phyloP scores from a whole-genome alignment of 192 early-diverging fungal genomes.

The Diversispora epigaea region DNA sequence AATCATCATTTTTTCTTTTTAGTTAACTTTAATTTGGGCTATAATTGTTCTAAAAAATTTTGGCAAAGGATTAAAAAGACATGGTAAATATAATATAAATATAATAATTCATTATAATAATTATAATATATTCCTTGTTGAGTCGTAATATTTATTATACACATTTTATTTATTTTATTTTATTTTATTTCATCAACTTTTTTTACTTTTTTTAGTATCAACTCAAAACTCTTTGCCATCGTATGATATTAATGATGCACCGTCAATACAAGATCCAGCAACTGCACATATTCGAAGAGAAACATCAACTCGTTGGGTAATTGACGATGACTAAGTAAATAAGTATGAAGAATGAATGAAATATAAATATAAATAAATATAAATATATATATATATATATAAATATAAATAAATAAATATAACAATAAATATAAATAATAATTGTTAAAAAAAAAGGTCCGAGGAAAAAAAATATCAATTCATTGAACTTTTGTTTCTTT shows the following conservation, averaged over 20 bases:
- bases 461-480: too few species aligned
- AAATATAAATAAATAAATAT: too few species aligned
- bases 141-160: not conserved
- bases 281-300: not conserved
- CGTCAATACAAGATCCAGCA: not conserved
- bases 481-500: too few species aligned
- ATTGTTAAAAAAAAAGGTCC: too few species aligned
- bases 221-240: not conserved
- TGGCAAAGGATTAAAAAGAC: constrained; percentile 8
- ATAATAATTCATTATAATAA: not conserved
- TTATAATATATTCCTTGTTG: not conserved
- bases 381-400: too few species aligned
- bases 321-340: not conserved
- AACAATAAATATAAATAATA: too few species aligned
- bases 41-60: constrained; percentile 15
- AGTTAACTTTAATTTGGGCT: constrained; percentile 4
- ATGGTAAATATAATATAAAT: constrained; percentile 1
- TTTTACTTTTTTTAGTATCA: too few species aligned
- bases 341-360: too few species aligned
- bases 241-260: not conserved
- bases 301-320: not conserved
- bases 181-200: not conserved
- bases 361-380: too few species aligned
- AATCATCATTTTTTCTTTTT: not conserved
- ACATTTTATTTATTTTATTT: not conserved